Evolutionary conservation across 805 yeast genomes (phyloP).

Genomic region (Metschnikowia orientalis): DNA sequence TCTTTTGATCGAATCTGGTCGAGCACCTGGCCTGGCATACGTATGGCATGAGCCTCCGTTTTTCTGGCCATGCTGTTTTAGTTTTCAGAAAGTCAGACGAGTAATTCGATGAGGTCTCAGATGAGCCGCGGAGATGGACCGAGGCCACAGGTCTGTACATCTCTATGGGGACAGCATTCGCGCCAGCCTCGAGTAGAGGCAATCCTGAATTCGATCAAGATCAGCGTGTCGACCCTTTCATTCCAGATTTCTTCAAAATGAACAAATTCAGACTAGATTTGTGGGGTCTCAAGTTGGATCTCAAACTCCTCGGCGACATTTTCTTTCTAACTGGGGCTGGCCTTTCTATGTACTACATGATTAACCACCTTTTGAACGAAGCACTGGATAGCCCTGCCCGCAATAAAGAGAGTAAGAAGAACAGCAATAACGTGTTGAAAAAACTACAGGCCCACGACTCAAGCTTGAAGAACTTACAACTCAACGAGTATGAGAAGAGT

Average conservation of each 20-base stretch:
- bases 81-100: no score
- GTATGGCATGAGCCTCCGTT: slow-evolving; percentile 40
- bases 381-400: slow-evolving; percentile 28
- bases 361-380: slow-evolving; percentile 39
- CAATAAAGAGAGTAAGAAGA: slow-evolving; percentile 62
- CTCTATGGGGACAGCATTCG: no score
- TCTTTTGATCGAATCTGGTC: slow-evolving; percentile 46
- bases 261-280: slow-evolving; percentile 32
- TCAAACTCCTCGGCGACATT: slow-evolving; percentile 38
- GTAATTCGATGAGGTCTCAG: no score
- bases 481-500: slow-evolving; percentile 73
- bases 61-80: slow-evolving; percentile 9
- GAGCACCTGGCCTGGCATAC: slow-evolving; percentile 50
- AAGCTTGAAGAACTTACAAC: slow-evolving; percentile 43
- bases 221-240: no score
- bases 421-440: slow-evolving; percentile 43
- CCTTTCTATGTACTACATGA: slow-evolving; percentile 61
- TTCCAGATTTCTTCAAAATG: slow-evolving; percentile 23
- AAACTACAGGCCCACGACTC: slow-evolving; percentile 51
- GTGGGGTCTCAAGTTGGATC: slow-evolving; percentile 36
- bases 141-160: no score
- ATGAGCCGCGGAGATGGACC: no score
- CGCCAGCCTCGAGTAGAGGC: no score
- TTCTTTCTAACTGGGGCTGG: slow-evolving; percentile 55
- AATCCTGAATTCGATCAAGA: no score